A percentile compares a stretch with the other conserved stretches of the same genome.
Conservation (phyloP, 345 rosid genomes). For the Salix dunnii region DNA sequence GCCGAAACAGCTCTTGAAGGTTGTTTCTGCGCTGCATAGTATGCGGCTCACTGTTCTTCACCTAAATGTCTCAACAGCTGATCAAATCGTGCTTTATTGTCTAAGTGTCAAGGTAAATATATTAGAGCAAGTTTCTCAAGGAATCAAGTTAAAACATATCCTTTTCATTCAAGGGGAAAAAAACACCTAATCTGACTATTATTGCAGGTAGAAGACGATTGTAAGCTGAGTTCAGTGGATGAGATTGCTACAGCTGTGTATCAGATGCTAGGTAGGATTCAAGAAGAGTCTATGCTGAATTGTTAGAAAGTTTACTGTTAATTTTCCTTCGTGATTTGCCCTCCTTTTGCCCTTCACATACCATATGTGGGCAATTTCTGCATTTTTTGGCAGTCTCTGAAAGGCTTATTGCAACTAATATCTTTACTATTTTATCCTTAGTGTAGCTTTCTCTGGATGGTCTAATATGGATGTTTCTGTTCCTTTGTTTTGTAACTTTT, state of each 20-base stretch:
- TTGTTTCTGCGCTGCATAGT: constrained; percentile 60
- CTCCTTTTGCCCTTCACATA: constrained; percentile 3
- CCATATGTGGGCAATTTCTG: constrained; percentile 15
- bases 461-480: constrained; percentile 14
- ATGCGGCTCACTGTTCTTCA: constrained; percentile 73
- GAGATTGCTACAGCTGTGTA: constrained; percentile 70
- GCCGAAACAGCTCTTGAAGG: constrained; percentile 66
- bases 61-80: constrained; percentile 66
- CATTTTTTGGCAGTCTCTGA: constrained; percentile 20
- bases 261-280: constrained; percentile 59
- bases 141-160: no score
- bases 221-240: constrained; percentile 68
- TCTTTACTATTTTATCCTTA: constrained; percentile 12
- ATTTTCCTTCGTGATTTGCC: background rate
- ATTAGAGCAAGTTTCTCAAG: no score
- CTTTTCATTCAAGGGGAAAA: no score
- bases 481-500: background rate
- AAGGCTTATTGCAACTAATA: constrained; percentile 19
- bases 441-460: constrained; percentile 3
- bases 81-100: constrained; percentile 62
- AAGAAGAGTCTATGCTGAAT: constrained; percentile 36
- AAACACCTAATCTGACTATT: background rate
- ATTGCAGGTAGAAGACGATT: constrained; percentile 84
- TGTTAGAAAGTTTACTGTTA: background rate
- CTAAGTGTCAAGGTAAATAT: constrained; percentile 71